These are phyloP conservation scores for Paramarasmius palmivorus DNA, from an alignment of 1,284 basidiomycete genomes.

Conservation along the genomic window DNA sequence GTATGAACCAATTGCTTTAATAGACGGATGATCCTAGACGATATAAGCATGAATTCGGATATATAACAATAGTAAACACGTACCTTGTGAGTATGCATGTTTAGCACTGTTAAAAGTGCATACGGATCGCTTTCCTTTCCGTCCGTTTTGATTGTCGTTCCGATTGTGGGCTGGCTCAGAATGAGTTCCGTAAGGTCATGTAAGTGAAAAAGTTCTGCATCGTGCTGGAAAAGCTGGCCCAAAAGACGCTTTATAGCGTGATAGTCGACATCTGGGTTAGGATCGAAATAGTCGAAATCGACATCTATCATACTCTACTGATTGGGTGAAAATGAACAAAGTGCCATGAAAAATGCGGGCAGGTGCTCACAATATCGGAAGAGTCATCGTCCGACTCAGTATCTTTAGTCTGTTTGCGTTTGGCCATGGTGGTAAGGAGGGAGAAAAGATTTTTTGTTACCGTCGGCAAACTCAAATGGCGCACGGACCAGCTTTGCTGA, in stretches of 20 bases:
- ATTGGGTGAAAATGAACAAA: constrained; percentile 5
- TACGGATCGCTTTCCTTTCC: constrained; percentile 88
- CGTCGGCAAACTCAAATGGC: not conserved
- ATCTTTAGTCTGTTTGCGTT: constrained; percentile 31
- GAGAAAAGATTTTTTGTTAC: constrained; percentile 20
- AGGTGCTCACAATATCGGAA: constrained; percentile 30
- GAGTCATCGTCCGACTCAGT: constrained; percentile 26
- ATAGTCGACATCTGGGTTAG: constrained; percentile 82
- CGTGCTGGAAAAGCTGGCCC: constrained; percentile 79
- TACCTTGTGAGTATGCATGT: constrained; percentile 78
- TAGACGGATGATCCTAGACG: constrained; percentile 65
- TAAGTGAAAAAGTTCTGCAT: constrained; percentile 71
- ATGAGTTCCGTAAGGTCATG: constrained; percentile 80
- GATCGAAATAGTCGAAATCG: constrained; percentile 91
- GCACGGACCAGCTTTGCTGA: not conserved
- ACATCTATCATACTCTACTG: constrained; percentile 63
- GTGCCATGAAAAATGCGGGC: not conserved
- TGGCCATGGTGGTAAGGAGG: constrained; percentile 26
- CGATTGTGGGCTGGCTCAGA: constrained; percentile 70
- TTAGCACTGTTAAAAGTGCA: constrained; percentile 80
- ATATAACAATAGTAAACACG: constrained; percentile 20
- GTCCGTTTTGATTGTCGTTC: constrained; percentile 92
- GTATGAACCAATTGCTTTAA: constrained; percentile 75
- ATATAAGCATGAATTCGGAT: not conserved
- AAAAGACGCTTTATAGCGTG: constrained; percentile 83